A percentile compares a stretch with the other conserved stretches of the same genome.
These are phyloP conservation scores for Coffea humblotiana DNA, from an alignment of 305 asterid species.

Conservation along the genomic window DNA sequence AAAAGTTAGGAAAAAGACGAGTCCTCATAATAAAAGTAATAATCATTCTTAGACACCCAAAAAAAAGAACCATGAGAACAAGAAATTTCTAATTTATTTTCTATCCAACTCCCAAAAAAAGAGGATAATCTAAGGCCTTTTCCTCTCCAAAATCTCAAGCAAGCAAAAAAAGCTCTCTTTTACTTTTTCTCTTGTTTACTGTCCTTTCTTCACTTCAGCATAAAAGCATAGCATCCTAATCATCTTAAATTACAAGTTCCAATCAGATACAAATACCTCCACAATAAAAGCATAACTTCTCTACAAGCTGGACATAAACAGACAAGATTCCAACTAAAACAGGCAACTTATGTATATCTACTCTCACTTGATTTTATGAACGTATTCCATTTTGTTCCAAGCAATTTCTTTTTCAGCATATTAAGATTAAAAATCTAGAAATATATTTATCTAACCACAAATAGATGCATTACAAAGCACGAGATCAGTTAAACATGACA, in stretches of 20 bases:
- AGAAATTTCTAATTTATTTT: neutral
- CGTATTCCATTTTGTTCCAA: neutral
- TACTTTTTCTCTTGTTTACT: neutral
- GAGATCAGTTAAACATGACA: neutral
- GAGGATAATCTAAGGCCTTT: neutral
- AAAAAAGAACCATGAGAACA: neutral
- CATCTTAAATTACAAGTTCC: neutral
- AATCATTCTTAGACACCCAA: neutral
- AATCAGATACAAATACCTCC: neutral
- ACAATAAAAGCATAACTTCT: no score
- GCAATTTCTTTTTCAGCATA: neutral
- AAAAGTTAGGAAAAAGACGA: no score
- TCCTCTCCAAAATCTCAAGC: neutral
- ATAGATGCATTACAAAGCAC: neutral
- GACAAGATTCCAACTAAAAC: no score
- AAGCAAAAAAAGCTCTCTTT: neutral
- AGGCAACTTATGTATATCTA: no score
- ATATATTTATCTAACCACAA: neutral
- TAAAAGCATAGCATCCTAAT: neutral
- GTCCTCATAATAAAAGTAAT: neutral
- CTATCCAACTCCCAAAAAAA: neutral
- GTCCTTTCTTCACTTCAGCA: neutral
- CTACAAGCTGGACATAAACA: no score
- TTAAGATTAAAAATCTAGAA: neutral
- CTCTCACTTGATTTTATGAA: neutral